phyloP scores from a whole-genome alignment of 345 rosid species.

The Draba incana region DNA sequence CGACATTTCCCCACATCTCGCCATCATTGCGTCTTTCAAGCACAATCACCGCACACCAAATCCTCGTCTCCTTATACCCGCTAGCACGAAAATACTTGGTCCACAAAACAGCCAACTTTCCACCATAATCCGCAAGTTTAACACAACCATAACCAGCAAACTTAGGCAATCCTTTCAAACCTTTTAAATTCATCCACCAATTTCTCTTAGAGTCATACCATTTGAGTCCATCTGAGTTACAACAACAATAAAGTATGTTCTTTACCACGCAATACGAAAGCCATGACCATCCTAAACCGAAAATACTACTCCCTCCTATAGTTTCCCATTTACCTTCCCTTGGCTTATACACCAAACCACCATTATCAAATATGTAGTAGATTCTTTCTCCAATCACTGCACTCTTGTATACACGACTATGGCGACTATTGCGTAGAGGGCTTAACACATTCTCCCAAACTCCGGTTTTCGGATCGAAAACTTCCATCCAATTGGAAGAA shows the following conservation, averaged over 20 bases:
- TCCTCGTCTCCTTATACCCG: neutral
- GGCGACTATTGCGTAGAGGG: too few relatives aligned
- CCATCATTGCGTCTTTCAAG: neutral
- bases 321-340: neutral
- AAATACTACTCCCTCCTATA: too few relatives aligned
- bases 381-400: too few relatives aligned
- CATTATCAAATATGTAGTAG: too few relatives aligned
- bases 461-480: neutral
- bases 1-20: neutral
- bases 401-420: too few relatives aligned
- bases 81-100: neutral
- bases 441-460: neutral
- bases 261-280: neutral
- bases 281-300: neutral
- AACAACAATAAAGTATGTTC: neutral
- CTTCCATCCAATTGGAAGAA: neutral
- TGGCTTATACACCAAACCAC: neutral
- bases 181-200: neutral
- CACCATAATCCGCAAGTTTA: neutral
- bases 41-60: conserved; percentile 8
- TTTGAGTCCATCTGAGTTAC: neutral
- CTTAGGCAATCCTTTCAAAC: neutral
- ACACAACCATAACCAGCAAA: neutral
- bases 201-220: neutral
- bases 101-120: neutral